A percentile compares a stretch with the other conserved stretches of the same genome.
phyloP scores from a whole-genome alignment of 2,329 filamentous ascomycete genomes.

The Fusarium buharicum region DNA sequence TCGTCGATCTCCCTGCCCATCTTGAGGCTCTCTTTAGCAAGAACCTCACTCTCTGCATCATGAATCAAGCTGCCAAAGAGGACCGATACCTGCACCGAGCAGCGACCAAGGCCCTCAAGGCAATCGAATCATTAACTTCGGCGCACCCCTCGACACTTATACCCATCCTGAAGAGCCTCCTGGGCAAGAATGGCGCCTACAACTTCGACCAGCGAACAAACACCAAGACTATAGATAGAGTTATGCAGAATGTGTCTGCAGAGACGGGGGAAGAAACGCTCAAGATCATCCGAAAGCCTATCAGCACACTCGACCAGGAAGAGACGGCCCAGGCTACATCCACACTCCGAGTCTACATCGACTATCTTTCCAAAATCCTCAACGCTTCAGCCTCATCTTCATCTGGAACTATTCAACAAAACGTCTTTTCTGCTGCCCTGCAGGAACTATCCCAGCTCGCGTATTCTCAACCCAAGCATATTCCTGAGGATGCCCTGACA shows the following conservation, averaged over 20 bases:
- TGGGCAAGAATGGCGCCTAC: slow-evolving; percentile 74
- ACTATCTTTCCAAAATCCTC: slow-evolving; percentile 65
- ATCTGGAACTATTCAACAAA: slow-evolving; percentile 46
- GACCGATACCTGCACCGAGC: slow-evolving; percentile 84
- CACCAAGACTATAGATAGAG: slow-evolving; percentile 82
- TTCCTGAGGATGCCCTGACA: slow-evolving; percentile 57
- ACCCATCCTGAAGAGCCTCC: slow-evolving; percentile 72
- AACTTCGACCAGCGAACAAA: slow-evolving; percentile 90
- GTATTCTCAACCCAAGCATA: slow-evolving; percentile 60
- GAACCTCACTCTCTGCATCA: slow-evolving; percentile 82
- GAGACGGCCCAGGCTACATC: slow-evolving; percentile 46
- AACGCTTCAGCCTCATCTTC: slow-evolving; percentile 50
- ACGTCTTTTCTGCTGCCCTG: slow-evolving; percentile 55
- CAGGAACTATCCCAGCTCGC: slow-evolving; percentile 65
- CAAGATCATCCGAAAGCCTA: slow-evolving; percentile 58
- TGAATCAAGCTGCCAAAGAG: slow-evolving; percentile 82
- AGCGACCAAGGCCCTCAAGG: slow-evolving; percentile 78
- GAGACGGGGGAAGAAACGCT: slow-evolving; percentile 66
- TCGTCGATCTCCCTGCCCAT: slow-evolving; percentile 58
- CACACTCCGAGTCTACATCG: slow-evolving; percentile 61
- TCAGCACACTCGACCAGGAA: slow-evolving; percentile 46
- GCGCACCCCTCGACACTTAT: slow-evolving; percentile 68
- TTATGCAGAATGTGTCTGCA: slow-evolving; percentile 70
- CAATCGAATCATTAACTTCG: slow-evolving; percentile 73
- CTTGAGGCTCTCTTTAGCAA: slow-evolving; percentile 77